phyloP scores from a whole-genome alignment of 176 grass and related monocot genomes.

The Typha latifolia region DNA sequence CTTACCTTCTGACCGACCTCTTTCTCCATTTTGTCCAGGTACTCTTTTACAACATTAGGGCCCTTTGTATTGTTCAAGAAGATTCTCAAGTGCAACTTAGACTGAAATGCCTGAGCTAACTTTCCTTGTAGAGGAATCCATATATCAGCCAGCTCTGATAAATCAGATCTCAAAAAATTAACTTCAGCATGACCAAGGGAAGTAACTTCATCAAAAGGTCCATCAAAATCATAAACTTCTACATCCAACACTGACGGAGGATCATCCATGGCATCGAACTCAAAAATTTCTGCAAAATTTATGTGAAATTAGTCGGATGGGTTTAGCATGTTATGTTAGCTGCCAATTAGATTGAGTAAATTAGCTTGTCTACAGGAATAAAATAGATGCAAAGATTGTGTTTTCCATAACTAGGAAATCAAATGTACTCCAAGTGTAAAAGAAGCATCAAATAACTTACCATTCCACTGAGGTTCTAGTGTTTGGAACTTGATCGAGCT shows the following conservation, averaged over 20 bases:
- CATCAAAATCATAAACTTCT: constrained; percentile 88
- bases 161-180: constrained; percentile 86
- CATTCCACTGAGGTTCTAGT: constrained; percentile 87
- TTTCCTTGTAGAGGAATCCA: constrained; percentile 81
- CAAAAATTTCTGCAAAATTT: constrained; percentile 73
- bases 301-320: constrained; percentile 9
- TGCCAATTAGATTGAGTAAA: too few relatives aligned
- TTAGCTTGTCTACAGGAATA: neutral
- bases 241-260: constrained; percentile 79
- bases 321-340: too few relatives aligned
- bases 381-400: neutral
- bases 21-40: constrained; percentile 82
- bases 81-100: constrained; percentile 73
- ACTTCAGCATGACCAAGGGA: constrained; percentile 79
- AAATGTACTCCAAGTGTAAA: neutral
- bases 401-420: neutral
- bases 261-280: constrained; percentile 96
- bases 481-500: constrained; percentile 96
- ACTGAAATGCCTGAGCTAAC: constrained; percentile 81
- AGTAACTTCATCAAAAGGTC: constrained; percentile 74
- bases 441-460: constrained; percentile 24
- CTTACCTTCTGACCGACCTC: constrained; percentile 88
- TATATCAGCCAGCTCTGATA: constrained; percentile 62
- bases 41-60: constrained; percentile 50
- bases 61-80: constrained; percentile 80